Base-by-base conservation (phyloP, 768 basidiomycete genomes). In the Neoboletus brunneissimus region DNA sequence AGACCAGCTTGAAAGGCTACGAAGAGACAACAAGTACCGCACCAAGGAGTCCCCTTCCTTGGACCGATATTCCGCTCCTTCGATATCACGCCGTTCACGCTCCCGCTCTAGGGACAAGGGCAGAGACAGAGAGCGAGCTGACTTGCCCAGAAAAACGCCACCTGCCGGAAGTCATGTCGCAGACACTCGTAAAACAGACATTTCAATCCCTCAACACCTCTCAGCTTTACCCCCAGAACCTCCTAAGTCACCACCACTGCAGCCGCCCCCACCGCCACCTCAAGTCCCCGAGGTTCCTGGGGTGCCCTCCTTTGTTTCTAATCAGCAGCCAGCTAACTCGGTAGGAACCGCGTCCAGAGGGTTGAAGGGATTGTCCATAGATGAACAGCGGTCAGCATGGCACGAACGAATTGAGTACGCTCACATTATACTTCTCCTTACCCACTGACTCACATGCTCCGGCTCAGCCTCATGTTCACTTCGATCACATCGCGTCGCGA, bases 371-470 rank as follows among this genome's bases (percentile, higher is more conserved):
- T 40, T 69, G 20, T 65, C 75, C n/a, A 34, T 66, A 22, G 74
- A 73, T 4, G 75, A 79, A 48, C 76, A 72, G 46, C 67, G 67
- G n/a, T 60, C 55, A 25, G 62, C 70, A 42, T 79, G 77, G 77
- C 65, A 72, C 35, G 69, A 73, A 37, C 76, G 77, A 27, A 67
- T 79, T 35, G 71, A 72, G 77, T 79, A 58, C 44, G 77, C 60
- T 38, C 46, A 44, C 11, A n/a, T 49, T 15, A 11, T 42, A 2
- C 48, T 43, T 32, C 10, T 43, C 43, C 31, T 31, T 18, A 20
- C 42, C 29, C 40, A 40, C 40, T 42, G 31, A 43, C 41, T 55
- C n/a, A 62, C 31, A 9, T 37, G 18, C 16, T 49, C 42, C 11
- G 25, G 34, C n/a, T 29, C 50, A 79, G 79, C 42, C 53, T 74